Conservation (phyloP, 768 basidiomycete genomes). For the Fomitopsis serialis region DNA sequence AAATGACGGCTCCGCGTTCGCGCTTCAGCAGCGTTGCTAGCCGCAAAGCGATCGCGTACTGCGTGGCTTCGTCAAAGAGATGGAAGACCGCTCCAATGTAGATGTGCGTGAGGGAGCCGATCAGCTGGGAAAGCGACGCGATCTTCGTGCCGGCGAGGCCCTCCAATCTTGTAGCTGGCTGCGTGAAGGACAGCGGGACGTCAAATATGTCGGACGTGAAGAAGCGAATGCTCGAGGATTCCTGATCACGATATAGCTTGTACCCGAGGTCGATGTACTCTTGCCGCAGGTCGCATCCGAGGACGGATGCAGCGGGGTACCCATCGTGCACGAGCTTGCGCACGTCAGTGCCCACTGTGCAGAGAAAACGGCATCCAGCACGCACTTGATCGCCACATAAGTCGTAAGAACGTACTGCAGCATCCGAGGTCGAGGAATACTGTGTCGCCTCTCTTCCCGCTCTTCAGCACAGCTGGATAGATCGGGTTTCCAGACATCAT, state of each 20-base stretch:
- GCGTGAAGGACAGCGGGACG: conserved; percentile 3
- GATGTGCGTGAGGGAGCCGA: conserved; percentile 21
- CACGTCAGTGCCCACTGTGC: conserved; percentile 28
- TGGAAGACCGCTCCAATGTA: conserved; percentile 31
- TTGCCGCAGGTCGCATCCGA: conserved; percentile 25
- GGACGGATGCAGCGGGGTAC: conserved; percentile 22
- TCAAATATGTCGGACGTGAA: conserved; percentile 27
- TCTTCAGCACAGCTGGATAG: conserved; percentile 22
- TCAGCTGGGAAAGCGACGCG: conserved; percentile 18
- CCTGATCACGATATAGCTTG: conserved; percentile 22
- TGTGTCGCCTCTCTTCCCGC: conserved; percentile 17
- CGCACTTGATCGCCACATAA: too few relatives aligned
- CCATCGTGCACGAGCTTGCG: conserved; percentile 29
- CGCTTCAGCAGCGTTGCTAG: conserved; percentile 21
- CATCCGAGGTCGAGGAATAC: conserved; percentile 29
- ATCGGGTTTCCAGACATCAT: conserved; percentile 23
- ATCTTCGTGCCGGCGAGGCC: conserved; percentile 1
- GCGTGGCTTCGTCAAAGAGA: conserved; percentile 28
- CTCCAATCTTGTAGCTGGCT: background rate
- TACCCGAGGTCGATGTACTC: conserved; percentile 26
- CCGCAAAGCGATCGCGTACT: conserved; percentile 26
- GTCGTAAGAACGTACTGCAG: conserved; percentile 28
- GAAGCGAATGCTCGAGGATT: conserved; percentile 22
- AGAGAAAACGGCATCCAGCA: too few relatives aligned
- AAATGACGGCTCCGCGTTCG: conserved; percentile 21